Conservation (phyloP, 768 basidiomycete genomes). For the Kwoniella europaea region DNA sequence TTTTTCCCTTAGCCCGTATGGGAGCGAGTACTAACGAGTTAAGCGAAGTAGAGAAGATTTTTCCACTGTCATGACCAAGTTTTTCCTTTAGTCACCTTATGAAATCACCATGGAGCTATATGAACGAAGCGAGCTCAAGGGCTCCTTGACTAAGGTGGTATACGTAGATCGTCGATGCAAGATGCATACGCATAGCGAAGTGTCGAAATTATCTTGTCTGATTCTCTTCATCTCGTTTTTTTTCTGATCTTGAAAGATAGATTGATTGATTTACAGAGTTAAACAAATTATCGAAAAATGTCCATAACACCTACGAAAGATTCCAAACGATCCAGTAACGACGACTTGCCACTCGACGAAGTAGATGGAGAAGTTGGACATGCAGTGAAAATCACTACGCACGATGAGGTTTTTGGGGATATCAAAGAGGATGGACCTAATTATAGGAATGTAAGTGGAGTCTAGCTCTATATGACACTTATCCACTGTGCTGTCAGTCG, state of each 20-base stretch:
- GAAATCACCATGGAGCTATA: not conserved
- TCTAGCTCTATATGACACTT: not conserved
- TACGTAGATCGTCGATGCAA: not conserved
- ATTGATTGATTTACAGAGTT: not conserved
- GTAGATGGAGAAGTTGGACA: constrained; percentile 1
- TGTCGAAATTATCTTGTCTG: no score
- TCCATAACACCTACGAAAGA: not conserved
- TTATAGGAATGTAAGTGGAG: constrained; percentile 31
- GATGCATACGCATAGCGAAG: no score
- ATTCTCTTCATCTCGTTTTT: not conserved
- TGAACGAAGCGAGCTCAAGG: not conserved
- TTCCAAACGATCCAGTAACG: constrained; percentile 2
- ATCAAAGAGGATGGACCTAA: constrained; percentile 37
- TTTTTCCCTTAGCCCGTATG: not conserved
- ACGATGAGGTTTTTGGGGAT: constrained; percentile 41
- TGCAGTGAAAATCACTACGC: constrained; percentile 2
- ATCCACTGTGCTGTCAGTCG: constrained; percentile 12
- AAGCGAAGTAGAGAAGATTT: not conserved
- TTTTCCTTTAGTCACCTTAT: not conserved
- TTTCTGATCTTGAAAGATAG: not conserved
- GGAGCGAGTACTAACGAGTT: not conserved
- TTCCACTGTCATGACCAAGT: not conserved
- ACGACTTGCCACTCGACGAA: not conserved
- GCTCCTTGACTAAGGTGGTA: not conserved
- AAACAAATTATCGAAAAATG: not conserved